Percentiles rank a stretch among this genome's conserved stretches.
Conservation (phyloP, 352 stramenopile genomes). For the Globisporangium perplexum region DNA sequence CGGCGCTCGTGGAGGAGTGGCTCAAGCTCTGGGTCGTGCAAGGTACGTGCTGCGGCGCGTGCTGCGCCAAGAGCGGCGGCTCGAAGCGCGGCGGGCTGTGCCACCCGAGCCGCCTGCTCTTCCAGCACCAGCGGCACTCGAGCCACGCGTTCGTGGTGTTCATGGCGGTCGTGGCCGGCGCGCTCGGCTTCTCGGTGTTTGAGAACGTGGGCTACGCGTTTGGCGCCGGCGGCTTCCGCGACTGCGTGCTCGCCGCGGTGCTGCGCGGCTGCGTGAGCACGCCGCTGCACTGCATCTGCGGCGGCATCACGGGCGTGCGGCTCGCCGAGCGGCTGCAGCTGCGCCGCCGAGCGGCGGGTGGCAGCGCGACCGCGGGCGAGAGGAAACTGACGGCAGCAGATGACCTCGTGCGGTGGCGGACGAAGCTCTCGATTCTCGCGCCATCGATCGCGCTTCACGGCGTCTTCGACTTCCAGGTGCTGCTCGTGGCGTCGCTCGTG, state of each 20-base stretch:
- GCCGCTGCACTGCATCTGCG: constrained; percentile 59
- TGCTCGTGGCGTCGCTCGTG: constrained; percentile 38
- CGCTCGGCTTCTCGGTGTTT: constrained; percentile 55
- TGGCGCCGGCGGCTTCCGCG: constrained; percentile 17
- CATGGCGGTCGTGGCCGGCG: constrained; percentile 36
- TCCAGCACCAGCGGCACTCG: constrained; percentile 30
- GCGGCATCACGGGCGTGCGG: constrained; percentile 57
- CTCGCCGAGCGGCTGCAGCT: constrained; percentile 32
- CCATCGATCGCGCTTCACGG: constrained; percentile 54
- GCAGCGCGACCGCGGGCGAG: constrained; percentile 3
- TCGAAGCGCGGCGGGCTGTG: constrained; percentile 35
- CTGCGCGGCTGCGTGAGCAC: constrained; percentile 36
- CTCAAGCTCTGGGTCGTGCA: constrained; percentile 71
- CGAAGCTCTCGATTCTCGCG: constrained; percentile 29
- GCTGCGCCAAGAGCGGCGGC: constrained; percentile 1
- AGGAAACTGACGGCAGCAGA: constrained; percentile 10
- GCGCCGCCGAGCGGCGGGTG: constrained; percentile 14
- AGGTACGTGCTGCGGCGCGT: constrained; percentile 29
- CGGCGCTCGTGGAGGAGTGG: constrained; percentile 55
- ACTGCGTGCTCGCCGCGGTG: constrained; percentile 31
- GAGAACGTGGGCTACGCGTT: constrained; percentile 61
- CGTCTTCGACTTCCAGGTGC: constrained; percentile 53
- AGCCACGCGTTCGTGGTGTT: constrained; percentile 61
- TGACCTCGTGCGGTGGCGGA: constrained; percentile 25
- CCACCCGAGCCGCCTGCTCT: constrained; percentile 41